phyloP scores from a whole-genome alignment of 2,329 filamentous ascomycete genomes.

The Sporothrix phasma region DNA sequence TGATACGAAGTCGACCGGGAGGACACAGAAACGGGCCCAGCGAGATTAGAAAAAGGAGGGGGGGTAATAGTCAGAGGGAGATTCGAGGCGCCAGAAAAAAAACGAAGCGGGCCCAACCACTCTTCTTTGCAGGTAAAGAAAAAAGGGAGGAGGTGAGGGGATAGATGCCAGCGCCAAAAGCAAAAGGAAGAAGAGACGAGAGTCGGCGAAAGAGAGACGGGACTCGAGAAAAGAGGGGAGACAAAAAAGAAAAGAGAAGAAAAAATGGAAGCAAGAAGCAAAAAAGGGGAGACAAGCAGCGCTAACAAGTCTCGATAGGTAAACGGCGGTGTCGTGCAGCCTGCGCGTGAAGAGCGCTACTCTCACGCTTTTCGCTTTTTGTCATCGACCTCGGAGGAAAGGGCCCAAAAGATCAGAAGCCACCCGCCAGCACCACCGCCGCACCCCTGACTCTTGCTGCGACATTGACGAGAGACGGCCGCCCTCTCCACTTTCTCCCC shows the following conservation, averaged over 20 bases:
- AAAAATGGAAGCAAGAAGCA: neutral
- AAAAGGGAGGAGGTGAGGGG: neutral
- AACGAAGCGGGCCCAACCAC: neutral
- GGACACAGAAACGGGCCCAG: neutral
- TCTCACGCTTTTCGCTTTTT: neutral
- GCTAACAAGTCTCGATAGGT: neutral
- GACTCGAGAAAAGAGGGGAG: neutral
- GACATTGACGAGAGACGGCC: neutral
- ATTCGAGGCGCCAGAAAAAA: neutral
- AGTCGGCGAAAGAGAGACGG: neutral
- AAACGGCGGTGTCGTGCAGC: neutral
- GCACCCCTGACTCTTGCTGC: conserved; percentile 1
- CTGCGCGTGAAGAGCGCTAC: neutral
- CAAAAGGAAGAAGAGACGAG: neutral
- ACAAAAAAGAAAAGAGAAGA: neutral
- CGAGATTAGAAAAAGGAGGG: neutral
- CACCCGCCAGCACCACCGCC: neutral
- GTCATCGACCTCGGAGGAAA: neutral
- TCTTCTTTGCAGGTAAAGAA: neutral
- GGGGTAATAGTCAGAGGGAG: neutral
- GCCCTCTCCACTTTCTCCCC: conserved; percentile 2
- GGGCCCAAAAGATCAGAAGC: neutral
- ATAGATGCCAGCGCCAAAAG: neutral
- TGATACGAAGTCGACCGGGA: neutral
- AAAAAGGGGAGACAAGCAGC: neutral